phyloP scores from a whole-genome alignment of 106 monocot species.

The Agapanthus africanus region DNA sequence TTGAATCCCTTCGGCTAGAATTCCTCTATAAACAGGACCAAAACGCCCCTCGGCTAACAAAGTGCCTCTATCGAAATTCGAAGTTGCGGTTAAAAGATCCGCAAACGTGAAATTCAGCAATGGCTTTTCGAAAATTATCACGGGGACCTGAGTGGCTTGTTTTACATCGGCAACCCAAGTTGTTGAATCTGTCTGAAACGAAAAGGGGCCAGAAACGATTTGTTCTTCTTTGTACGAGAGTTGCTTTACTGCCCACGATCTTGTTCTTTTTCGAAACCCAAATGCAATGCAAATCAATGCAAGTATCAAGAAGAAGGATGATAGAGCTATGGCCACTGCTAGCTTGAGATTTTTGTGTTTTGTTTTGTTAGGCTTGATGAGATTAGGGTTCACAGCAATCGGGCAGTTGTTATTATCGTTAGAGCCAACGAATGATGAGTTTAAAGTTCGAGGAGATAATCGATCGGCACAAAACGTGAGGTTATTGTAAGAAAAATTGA shows the following conservation, averaged over 20 bases:
- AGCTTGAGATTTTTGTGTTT: slow-evolving; percentile 33
- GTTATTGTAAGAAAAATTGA: slow-evolving; percentile 88
- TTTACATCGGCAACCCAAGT: slow-evolving; percentile 80
- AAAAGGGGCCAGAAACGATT: slow-evolving; percentile 59
- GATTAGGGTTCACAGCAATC: slow-evolving; percentile 59
- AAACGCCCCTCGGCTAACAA: slow-evolving; percentile 68
- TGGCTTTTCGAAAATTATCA: slow-evolving; percentile 87
- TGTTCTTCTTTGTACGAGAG: slow-evolving; percentile 39
- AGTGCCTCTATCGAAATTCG: slow-evolving; percentile 59
- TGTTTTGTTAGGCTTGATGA: slow-evolving; percentile 8
- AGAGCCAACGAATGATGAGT: slow-evolving; percentile 47
- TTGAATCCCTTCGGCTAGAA: slow-evolving; percentile 60
- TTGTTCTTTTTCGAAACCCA: slow-evolving; percentile 26
- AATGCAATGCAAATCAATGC: slow-evolving; percentile 34
- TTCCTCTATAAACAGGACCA: slow-evolving; percentile 68
- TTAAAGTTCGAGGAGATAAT: slow-evolving; percentile 24
- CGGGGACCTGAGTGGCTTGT: slow-evolving; percentile 60
- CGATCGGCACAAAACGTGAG: slow-evolving; percentile 54
- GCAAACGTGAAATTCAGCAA: slow-evolving; percentile 71
- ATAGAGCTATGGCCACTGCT: slow-evolving; percentile 33
- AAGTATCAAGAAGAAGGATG: slow-evolving; percentile 27
- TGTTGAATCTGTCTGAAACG: slow-evolving; percentile 65
- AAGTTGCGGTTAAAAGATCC: slow-evolving; percentile 65
- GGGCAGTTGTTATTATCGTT: slow-evolving; percentile 68
- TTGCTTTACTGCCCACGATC: slow-evolving; percentile 41